Base-by-base conservation (phyloP, 345 rosid species). In the Citrus sp. region DNA sequence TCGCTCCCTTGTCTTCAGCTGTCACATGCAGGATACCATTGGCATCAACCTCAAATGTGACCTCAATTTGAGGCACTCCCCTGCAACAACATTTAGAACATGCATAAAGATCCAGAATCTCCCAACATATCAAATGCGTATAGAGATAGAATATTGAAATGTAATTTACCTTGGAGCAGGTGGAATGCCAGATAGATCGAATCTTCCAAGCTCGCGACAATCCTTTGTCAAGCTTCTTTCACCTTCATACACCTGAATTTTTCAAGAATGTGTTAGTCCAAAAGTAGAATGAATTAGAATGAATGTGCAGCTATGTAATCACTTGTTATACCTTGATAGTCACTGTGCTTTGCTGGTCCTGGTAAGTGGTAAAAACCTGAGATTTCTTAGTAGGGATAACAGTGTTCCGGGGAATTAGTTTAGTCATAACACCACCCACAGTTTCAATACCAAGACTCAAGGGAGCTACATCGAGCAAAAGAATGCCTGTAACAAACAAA, bases 381-480 rank as follows among this genome's bases (percentile, higher is more conserved):
- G 88, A 80, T 72, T 84, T 87, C 82, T 79, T 87, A 0, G 89
- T 83, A 5, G 92, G 92, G 14, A 90, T 83, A 4, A 72, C 84
- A 12, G 90, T 84, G 88, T 88, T 87, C 74, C 92, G 82, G 2
- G 90, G 91, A 67, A 89, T 87, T 59, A 89, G n/a, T n/a, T 80
- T 85, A 14, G 91, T 87, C 92, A 90, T 89, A 21, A 89, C 89
- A 3, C 92, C 89, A 58, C 91, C 90, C 24, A 75, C 86, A 2
- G 91, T 89, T 74, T 86, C 92, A 27, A 89, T 86, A 30, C 92
- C 94, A 3, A 90, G 80, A 64, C 88, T 85, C 67, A 87, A 62
- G 0, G 94, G 89, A 16, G 87, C 74, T 32, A 84, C 91, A 67
- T 89, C 94, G 30, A 86, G 88, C 78, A 87, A 78, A 54, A 89